Percentiles rank a stretch among this genome's conserved stretches.
These are phyloP conservation scores for Lagenidium giganteum DNA, from an alignment of 352 stramenopile genomes.

Conservation along the genomic window DNA sequence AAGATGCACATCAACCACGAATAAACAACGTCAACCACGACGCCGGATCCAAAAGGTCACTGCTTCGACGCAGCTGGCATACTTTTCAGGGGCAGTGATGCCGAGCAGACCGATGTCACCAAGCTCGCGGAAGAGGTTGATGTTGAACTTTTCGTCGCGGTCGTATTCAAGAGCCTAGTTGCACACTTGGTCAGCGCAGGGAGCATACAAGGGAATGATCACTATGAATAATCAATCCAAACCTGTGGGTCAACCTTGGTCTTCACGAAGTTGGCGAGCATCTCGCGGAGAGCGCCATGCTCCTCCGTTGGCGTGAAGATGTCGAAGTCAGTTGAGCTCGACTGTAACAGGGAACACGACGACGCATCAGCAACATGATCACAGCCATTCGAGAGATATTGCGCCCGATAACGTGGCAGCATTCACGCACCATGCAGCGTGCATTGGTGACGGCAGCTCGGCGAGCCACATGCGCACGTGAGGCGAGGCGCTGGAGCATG, in stretches of 20 bases:
- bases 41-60: no score
- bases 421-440: no score
- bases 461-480: no score
- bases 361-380: no score
- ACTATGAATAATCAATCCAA: neutral
- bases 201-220: no score
- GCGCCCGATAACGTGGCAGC: neutral
- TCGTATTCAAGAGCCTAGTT: constrained; percentile 93
- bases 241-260: constrained; percentile 97
- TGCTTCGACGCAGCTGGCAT: no score
- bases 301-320: constrained; percentile 88
- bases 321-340: no score
- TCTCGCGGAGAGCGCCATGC: constrained; percentile 87
- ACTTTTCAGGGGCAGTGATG: constrained; percentile 95
- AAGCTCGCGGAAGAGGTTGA: constrained; percentile 93
- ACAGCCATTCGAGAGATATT: constrained; percentile 8
- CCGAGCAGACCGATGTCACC: constrained; percentile 94
- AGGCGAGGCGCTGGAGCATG: no score
- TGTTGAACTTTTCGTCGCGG: constrained; percentile 97
- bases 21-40: no score
- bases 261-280: constrained; percentile 93
- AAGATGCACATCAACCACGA: neutral
- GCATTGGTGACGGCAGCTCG: no score
- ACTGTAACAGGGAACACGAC: no score
- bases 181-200: neutral